Percentiles rank a stretch among this genome's conserved stretches.
These are phyloP conservation scores for Thalia dealbata DNA, from an alignment of 176 grass and related monocot species.

Conservation along the genomic window DNA sequence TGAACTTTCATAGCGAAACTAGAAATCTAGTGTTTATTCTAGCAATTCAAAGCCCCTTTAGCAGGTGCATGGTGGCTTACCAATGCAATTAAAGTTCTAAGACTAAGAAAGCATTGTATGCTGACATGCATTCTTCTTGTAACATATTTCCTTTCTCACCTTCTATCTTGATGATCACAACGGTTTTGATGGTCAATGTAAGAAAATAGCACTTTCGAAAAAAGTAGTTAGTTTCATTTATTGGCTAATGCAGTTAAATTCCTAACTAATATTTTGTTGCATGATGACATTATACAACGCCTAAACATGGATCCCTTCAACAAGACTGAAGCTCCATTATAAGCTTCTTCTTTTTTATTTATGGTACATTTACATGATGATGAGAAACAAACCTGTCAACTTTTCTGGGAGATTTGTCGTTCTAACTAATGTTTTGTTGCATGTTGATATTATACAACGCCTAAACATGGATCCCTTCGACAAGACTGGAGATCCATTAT, in stretches of 20 bases:
- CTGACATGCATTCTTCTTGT: neutral
- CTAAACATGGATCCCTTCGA: neutral
- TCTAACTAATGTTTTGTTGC: neutral
- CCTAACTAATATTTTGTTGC: neutral
- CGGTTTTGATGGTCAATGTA: neutral
- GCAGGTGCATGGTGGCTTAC: no score
- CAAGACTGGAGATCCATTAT: neutral
- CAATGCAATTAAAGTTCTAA: no score
- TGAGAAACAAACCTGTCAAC: no score
- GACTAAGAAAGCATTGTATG: no score
- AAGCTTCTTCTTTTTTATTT: no score
- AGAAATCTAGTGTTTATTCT: no score
- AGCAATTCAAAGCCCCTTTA: no score
- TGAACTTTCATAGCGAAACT: no score
- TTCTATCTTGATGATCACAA: neutral
- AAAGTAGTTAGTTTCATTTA: neutral
- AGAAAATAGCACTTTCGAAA: neutral
- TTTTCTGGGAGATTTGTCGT: no score
- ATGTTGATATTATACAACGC: neutral
- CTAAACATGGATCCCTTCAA: neutral
- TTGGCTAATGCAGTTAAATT: neutral
- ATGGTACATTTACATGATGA: no score
- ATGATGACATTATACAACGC: conserved; percentile 2
- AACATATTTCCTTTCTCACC: neutral
- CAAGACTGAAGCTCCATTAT: no score